Conservation (phyloP, 805 yeast genomes). For the Cyberlindnera xylosilytica region DNA sequence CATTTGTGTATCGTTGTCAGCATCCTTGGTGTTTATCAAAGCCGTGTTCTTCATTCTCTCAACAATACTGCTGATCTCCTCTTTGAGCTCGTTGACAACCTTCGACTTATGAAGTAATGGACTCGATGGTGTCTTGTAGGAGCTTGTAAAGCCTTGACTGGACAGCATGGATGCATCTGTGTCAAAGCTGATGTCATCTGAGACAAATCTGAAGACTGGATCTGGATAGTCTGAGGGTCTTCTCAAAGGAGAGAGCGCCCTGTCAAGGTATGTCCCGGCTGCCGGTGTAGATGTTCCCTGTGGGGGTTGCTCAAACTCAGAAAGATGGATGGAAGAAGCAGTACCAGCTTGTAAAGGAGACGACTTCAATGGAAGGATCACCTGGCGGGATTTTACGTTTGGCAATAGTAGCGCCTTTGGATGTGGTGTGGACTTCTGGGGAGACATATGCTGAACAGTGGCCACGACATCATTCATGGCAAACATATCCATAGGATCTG, state of each 20-base stretch:
- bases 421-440: constrained; percentile 5
- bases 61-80: constrained; percentile 22
- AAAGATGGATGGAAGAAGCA: constrained; percentile 25
- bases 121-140: constrained; percentile 3
- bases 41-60: constrained; percentile 12
- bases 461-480: constrained; percentile 14
- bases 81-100: constrained; percentile 1
- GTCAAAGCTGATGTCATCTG: constrained; percentile 10
- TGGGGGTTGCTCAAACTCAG: constrained; percentile 28
- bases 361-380: not conserved
- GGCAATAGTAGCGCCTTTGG: not conserved
- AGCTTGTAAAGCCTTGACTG: not conserved
- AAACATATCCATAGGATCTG: constrained; percentile 14
- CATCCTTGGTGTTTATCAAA: constrained; percentile 1
- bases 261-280: constrained; percentile 8
- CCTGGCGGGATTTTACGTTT: no score
- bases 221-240: constrained; percentile 19
- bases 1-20: constrained; percentile 1
- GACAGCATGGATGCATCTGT: constrained; percentile 9
- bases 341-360: not conserved
- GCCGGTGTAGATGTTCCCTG: constrained; percentile 28
- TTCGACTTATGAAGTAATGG: constrained; percentile 9
- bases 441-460: constrained; percentile 15
- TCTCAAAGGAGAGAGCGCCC: not conserved
- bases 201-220: constrained; percentile 20